Base-by-base conservation (phyloP, 305 asterid genomes). In the Fraxinus albicans region DNA sequence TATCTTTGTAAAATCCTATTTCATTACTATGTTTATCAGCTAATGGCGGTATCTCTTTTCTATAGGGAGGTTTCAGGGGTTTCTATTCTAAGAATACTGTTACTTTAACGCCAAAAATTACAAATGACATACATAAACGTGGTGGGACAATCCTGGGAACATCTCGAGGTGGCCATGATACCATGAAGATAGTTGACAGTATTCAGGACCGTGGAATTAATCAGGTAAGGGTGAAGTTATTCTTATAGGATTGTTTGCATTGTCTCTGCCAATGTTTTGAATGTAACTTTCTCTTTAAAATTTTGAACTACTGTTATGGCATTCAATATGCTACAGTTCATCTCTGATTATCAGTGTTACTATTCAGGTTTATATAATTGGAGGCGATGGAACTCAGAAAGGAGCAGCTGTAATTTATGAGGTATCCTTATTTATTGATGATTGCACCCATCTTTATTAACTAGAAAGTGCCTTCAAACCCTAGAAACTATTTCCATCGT, bases 131-230 rank as follows among this genome's bases (percentile, higher is more conserved):
- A 86, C 99, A 96, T 86, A 94, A 96, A 85, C 97, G 99, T 85
- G 99, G 99, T 81, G 99, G 99, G 79, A 94, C 99, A 81, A 87
- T 96, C 86, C 86, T 96, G 85, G 97, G 99, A 87, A 89, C 98
- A 65, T 96, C 99, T 79, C 95, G 98, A 84, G 99, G 99, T 79
- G 99, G 99, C 78, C 98, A 94, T 77, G 97, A 94, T 85, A 96
- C 95, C 80, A 84, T 33, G 83, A 96, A 96, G 87, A 96, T 96
- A 27, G 99, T 94, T 83, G 98, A 96, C 89, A 92, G 98, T 86
- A 96, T 96, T 86, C 98, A 96, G 88, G 99, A 96, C 87, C 97
- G 97, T 53, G 99, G 95, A 81, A 92, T 94, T 84, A 96, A 96
- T 88, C 99, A 96, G 96, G 99, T 90, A 80, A 77, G 76, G 82